Evolutionary conservation across 2,329 filamentous ascomycete species (phyloP).

Genomic region (Neurospora sp.): DNA sequence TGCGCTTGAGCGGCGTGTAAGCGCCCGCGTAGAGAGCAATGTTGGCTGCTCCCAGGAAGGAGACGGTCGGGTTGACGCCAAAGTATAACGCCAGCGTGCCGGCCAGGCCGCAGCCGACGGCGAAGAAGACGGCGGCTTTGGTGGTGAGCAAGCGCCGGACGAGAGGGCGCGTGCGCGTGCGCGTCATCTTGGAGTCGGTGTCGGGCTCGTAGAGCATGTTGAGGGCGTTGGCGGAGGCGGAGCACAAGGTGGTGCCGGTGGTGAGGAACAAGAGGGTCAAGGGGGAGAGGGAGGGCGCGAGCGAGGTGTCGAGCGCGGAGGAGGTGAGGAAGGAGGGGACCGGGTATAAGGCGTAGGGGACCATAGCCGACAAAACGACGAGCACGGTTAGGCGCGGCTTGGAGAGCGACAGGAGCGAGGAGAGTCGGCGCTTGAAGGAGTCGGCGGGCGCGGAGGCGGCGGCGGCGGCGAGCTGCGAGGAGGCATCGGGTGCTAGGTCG

Average conservation of each 20-base stretch:
- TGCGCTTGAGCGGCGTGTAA: constrained; percentile 86
- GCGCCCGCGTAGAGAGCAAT: constrained; percentile 83
- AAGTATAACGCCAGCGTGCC: constrained; percentile 71
- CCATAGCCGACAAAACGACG: constrained; percentile 82
- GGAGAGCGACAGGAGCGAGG: constrained; percentile 81
- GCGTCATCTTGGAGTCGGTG: constrained; percentile 85
- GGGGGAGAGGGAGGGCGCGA: constrained; percentile 71
- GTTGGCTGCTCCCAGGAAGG: constrained; percentile 74
- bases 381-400: constrained; percentile 91
- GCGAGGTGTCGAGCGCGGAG: constrained; percentile 44
- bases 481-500: constrained; percentile 28
- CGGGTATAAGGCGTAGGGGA: constrained; percentile 86
- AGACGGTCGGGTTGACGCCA: constrained; percentile 89
- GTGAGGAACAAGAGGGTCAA: constrained; percentile 90
- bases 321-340: constrained; percentile 76
- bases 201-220: constrained; percentile 95
- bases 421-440: constrained; percentile 56
- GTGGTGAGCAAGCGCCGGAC: constrained; percentile 70
- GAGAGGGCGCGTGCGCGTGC: constrained; percentile 84
- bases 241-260: constrained; percentile 76
- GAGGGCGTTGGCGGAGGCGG: constrained; percentile 83
- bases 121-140: constrained; percentile 67
- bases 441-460: constrained; percentile 39
- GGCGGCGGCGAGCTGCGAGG: constrained; percentile 43
- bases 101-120: constrained; percentile 56